Percentiles rank a stretch among this genome's conserved stretches.
These are phyloP conservation scores for Kondoa malvinella DNA, from an alignment of 768 basidiomycete genomes.

Conservation along the genomic window DNA sequence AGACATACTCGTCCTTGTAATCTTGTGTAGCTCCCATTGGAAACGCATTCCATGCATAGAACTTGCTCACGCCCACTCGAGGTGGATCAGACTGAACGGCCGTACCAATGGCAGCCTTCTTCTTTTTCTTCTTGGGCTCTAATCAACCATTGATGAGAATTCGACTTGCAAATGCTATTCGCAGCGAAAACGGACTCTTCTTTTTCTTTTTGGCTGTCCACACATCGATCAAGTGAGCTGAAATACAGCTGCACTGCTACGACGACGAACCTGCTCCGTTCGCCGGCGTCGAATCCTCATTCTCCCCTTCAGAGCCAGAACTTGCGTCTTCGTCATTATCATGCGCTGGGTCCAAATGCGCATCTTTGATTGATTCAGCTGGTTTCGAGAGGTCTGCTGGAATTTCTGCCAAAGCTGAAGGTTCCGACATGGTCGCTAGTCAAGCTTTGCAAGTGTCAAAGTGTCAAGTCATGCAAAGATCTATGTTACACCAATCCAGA, in stretches of 20 bases:
- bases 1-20: constrained; percentile 74
- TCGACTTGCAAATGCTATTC: constrained; percentile 10
- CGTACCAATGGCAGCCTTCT: constrained; percentile 32
- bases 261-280: not conserved
- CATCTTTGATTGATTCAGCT: not conserved
- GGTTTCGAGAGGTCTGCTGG: not conserved
- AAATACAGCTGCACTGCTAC: too few relatives aligned
- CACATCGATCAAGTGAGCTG: not conserved
- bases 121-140: constrained; percentile 65
- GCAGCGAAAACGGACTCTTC: constrained; percentile 18
- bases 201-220: constrained; percentile 20
- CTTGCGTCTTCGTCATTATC: not conserved
- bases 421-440: not conserved
- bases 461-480: not conserved
- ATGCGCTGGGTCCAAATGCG: not conserved
- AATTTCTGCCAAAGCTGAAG: not conserved
- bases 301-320: not conserved
- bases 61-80: constrained; percentile 65
- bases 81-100: constrained; percentile 77
- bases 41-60: constrained; percentile 70
- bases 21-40: constrained; percentile 81
- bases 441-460: not conserved
- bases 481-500: not conserved
- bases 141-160: not conserved
- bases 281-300: not conserved